A percentile compares a stretch with the other conserved stretches of the same genome.
These are phyloP conservation scores for Pythium graminicola DNA, from an alignment of 352 stramenopile genomes.

Conservation along the genomic window DNA sequence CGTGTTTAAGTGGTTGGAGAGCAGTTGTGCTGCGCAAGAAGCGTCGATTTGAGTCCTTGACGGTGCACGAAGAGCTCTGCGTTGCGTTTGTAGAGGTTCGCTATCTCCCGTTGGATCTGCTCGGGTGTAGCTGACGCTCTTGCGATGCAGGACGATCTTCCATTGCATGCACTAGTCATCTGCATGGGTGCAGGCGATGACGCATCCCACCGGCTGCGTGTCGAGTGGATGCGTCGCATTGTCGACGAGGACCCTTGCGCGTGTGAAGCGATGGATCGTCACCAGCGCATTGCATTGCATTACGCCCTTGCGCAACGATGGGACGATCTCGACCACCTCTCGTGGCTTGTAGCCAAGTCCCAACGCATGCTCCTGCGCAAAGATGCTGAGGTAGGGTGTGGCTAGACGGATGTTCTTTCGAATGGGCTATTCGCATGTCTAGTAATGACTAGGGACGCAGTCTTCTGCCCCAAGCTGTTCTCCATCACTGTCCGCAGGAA, in stretches of 20 bases:
- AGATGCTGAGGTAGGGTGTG: constrained; percentile 28
- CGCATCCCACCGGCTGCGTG: constrained; percentile 3
- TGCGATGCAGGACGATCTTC: constrained; percentile 29
- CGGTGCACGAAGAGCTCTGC: constrained; percentile 28
- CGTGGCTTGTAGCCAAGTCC: constrained; percentile 46
- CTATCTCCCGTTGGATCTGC: not conserved
- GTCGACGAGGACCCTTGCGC: constrained; percentile 22
- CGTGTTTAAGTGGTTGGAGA: constrained; percentile 40
- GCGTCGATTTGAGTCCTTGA: constrained; percentile 26
- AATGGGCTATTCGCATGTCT: not conserved
- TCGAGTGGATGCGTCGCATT: constrained; percentile 32
- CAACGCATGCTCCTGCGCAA: constrained; percentile 32
- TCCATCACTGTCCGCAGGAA: constrained; percentile 36
- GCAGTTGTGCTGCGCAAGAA: constrained; percentile 34
- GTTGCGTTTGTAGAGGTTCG: constrained; percentile 50
- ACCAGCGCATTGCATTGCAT: constrained; percentile 26
- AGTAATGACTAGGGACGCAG: constrained; percentile 31
- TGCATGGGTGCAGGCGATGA: not conserved
- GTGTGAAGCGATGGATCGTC: constrained; percentile 23
- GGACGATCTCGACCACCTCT: constrained; percentile 36
- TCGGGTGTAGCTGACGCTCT: not conserved
- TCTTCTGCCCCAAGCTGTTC: constrained; percentile 37
- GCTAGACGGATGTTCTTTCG: not conserved
- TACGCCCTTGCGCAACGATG: constrained; percentile 46
- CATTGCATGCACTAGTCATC: constrained; percentile 35